phyloP scores from a whole-genome alignment of 176 grass and related monocot genomes.

The Oryza rufipogon region DNA sequence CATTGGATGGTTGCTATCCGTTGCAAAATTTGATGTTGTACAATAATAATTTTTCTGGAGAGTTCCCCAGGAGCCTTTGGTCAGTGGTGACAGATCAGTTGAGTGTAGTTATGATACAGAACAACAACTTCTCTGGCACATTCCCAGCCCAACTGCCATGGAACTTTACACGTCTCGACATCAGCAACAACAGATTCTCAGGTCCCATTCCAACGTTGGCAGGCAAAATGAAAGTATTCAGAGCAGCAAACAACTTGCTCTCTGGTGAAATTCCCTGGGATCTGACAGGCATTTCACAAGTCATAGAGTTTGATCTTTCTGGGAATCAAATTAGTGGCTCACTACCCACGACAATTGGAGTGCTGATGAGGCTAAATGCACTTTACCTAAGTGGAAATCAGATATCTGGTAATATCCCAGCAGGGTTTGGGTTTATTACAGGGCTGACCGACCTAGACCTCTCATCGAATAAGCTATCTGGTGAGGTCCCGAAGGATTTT shows the following conservation, averaged over 20 bases:
- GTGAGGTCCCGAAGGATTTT: no score
- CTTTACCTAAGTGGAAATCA: no score
- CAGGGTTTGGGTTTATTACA: no score
- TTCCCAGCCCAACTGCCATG: constrained; percentile 39
- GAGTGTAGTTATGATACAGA: constrained; percentile 38
- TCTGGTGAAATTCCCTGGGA: constrained; percentile 53
- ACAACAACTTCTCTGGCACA: constrained; percentile 56
- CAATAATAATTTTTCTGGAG: constrained; percentile 58
- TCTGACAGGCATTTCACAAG: constrained; percentile 18
- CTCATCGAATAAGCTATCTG: no score
- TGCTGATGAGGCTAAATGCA: no score
- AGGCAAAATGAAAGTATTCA: constrained; percentile 37
- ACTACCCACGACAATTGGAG: no score
- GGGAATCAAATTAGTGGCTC: no score
- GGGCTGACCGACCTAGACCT: no score
- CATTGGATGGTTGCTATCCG: constrained; percentile 25
- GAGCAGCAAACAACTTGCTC: constrained; percentile 57
- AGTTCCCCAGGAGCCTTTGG: constrained; percentile 52
- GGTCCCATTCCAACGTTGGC: constrained; percentile 47
- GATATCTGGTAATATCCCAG: no score
- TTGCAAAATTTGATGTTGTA: constrained; percentile 51
- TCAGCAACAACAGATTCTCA: constrained; percentile 54
- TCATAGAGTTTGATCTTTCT: no score
- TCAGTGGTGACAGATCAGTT: constrained; percentile 38
- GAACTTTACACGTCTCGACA: constrained; percentile 56